phyloP scores from a whole-genome alignment of 345 rosid genomes.

The Iberis pinnata region DNA sequence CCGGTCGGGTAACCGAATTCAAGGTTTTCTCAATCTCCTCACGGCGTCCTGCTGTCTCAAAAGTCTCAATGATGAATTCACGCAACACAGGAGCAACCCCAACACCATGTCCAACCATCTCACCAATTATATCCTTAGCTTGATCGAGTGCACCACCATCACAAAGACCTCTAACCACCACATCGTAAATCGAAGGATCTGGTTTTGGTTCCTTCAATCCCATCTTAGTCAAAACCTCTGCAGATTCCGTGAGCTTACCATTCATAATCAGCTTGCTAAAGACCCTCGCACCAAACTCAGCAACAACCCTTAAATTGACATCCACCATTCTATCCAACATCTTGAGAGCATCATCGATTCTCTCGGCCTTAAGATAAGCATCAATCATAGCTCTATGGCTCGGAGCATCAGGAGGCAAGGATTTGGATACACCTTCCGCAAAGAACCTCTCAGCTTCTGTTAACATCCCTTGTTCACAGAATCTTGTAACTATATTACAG shows the following conservation, averaged over 20 bases:
- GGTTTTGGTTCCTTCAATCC: slow-evolving; percentile 91
- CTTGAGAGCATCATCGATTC: slow-evolving; percentile 61
- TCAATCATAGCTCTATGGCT: slow-evolving; percentile 69
- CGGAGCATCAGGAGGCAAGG: slow-evolving; percentile 63
- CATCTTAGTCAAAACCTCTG: slow-evolving; percentile 67
- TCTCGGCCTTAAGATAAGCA: slow-evolving; percentile 61
- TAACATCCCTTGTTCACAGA: slow-evolving; percentile 74
- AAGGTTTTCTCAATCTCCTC: slow-evolving; percentile 63
- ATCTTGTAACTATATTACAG: slow-evolving; percentile 59
- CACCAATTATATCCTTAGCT: slow-evolving; percentile 48
- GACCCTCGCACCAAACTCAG: slow-evolving; percentile 65
- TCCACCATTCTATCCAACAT: slow-evolving; percentile 65
- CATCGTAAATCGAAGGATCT: slow-evolving; percentile 70
- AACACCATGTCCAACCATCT: slow-evolving; percentile 58
- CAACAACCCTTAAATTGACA: slow-evolving; percentile 73
- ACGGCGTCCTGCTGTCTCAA: slow-evolving; percentile 46
- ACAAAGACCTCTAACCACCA: slow-evolving; percentile 76
- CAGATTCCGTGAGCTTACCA: slow-evolving; percentile 64
- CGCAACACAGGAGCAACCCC: slow-evolving; percentile 59
- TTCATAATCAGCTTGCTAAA: slow-evolving; percentile 61
- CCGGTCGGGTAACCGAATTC: slow-evolving; percentile 41
- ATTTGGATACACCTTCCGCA: slow-evolving; percentile 48
- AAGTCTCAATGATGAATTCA: slow-evolving; percentile 42
- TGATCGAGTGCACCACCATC: slow-evolving; percentile 49
- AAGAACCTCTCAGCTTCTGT: slow-evolving; percentile 61